Base-by-base conservation (phyloP, 495 filamentous ascomycete genomes). In the Staphylotrichum longicolle region DNA sequence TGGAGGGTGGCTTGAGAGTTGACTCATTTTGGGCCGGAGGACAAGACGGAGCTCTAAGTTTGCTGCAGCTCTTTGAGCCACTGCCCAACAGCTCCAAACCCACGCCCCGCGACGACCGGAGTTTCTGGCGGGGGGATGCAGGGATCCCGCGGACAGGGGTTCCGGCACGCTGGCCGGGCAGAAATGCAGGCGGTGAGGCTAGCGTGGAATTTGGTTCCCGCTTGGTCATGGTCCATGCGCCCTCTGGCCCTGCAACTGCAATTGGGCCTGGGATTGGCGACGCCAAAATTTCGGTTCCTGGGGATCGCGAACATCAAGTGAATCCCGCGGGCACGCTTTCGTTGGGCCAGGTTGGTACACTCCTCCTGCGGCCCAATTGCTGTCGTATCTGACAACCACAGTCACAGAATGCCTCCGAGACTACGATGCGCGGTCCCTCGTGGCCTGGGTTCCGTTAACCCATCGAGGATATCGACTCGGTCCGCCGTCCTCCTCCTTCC, bases 221-320 rank as follows among this genome's bases (percentile, higher is more conserved):
- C 42, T 53, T 39, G 51, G 59, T 44, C 59, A 53, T 48, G 57
- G 59, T 42, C 44, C 55, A 41, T 45, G 39, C 35, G 14, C 7
- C 39, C 5, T 39, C 37, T 5, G 37, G 37, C 5, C 37, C 10
- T 6, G 37, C 37, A 27, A 27, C 20, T 27, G 20, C 20, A 27
- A 27, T 27, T 39, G 37, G 5, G 37, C 6, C 52, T 51, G 33
- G 20, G 37, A 63, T 66, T 62, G 66, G 63, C 58, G 56, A 49
- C 63, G 68, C 70, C 68, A 71, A 72, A 72, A 63, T 68, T 67
- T 72, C 63, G 68, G 66, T 41, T 35, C 51, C 9, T 20, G 14
- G 42, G 30, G 57, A 52, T 61, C 46, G 55, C 37, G 52, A 62
- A 53, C 54, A 37, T 53, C 32, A 46, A 14, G 46, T 54, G n/a